A percentile compares a stretch with the other conserved stretches of the same genome.
phyloP scores from a whole-genome alignment of 2,329 filamentous ascomycete species.

The Alternaria panax region DNA sequence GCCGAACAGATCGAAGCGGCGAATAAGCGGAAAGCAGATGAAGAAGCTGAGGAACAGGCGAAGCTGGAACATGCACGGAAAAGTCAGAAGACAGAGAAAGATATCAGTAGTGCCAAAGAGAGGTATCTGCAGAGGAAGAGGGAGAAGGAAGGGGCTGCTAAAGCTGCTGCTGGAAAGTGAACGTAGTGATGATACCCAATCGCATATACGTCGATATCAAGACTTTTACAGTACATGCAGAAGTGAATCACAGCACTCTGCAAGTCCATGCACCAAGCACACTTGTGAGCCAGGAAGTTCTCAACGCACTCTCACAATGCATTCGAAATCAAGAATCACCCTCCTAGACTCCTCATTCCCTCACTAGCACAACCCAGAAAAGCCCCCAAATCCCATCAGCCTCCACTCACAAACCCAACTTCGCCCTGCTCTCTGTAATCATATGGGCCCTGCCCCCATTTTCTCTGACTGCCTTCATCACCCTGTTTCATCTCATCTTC shows the following conservation, averaged over 20 bases:
- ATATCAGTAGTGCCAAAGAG: slow-evolving; percentile 80
- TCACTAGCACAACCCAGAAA: neutral
- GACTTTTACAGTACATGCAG: neutral
- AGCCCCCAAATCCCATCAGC: neutral
- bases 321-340: neutral
- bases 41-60: slow-evolving; percentile 70
- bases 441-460: neutral
- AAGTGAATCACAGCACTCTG: neutral
- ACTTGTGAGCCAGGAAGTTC: neutral
- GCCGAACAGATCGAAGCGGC: slow-evolving; percentile 78
- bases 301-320: neutral
- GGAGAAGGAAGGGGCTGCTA: slow-evolving; percentile 76
- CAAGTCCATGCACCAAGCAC: neutral
- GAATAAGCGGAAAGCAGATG: slow-evolving; percentile 74
- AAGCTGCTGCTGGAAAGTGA: slow-evolving; percentile 58
- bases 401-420: neutral
- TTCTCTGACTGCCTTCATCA: neutral
- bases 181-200: slow-evolving; percentile 11
- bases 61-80: slow-evolving; percentile 72
- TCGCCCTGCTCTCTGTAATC: neutral
- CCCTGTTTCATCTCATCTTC: neutral
- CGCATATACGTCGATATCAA: neutral
- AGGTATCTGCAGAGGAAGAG: slow-evolving; percentile 79
- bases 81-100: slow-evolving; percentile 77
- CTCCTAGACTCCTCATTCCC: neutral